A percentile compares a stretch with the other conserved stretches of the same genome.
phyloP scores from a whole-genome alignment of 345 rosid genomes.

The Firmiana major region DNA sequence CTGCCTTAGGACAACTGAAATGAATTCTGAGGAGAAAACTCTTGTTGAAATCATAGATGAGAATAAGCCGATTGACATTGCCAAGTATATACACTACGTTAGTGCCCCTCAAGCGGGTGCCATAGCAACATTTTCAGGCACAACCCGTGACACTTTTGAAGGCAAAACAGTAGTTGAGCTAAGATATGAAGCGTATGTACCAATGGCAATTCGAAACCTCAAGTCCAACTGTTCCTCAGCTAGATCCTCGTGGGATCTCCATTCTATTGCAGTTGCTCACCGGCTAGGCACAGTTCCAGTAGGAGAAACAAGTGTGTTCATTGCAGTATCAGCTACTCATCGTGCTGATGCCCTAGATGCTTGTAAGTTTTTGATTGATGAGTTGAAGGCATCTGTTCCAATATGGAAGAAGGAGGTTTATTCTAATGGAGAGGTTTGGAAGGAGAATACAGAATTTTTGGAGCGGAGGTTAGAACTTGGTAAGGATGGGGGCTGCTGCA shows the following conservation, averaged over 20 bases:
- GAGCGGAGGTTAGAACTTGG: constrained; percentile 56
- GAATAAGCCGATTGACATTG: constrained; percentile 41
- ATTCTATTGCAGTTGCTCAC: constrained; percentile 68
- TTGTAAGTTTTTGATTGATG: constrained; percentile 73
- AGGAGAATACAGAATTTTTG: constrained; percentile 80
- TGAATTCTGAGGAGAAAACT: constrained; percentile 46
- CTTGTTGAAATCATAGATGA: constrained; percentile 63
- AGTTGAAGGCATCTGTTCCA: constrained; percentile 79
- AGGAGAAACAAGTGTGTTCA: constrained; percentile 80
- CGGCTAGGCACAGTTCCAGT: constrained; percentile 82
- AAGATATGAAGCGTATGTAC: constrained; percentile 80
- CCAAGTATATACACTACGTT: constrained; percentile 55
- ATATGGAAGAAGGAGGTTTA: constrained; percentile 97
- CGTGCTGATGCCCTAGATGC: constrained; percentile 77
- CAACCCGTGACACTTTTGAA: constrained; percentile 70
- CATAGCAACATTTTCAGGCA: constrained; percentile 70
- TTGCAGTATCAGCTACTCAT: constrained; percentile 82
- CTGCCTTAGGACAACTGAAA: constrained; percentile 12
- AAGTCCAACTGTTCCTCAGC: constrained; percentile 56
- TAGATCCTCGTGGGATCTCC: constrained; percentile 68
- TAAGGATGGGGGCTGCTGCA: constrained; percentile 28
- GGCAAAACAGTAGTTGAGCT: constrained; percentile 78
- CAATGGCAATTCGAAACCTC: constrained; percentile 73
- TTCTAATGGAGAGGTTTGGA: constrained; percentile 86
- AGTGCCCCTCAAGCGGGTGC: constrained; percentile 71